Base-by-base conservation (phyloP, 2,329 filamentous ascomycete species). In the Fusarium solani-melongenae region DNA sequence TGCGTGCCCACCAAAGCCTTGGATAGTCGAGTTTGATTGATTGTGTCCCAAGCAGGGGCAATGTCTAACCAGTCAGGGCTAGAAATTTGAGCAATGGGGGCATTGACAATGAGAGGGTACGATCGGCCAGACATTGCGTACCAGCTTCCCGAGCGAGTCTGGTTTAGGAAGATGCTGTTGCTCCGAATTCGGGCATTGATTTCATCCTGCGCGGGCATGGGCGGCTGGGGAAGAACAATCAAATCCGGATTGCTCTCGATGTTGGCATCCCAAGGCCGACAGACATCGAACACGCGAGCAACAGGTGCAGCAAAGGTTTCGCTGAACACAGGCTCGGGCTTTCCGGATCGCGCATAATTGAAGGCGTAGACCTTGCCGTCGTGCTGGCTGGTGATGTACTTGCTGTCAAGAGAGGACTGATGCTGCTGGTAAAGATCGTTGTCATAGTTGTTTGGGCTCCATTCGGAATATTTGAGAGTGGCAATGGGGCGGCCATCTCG, bases 381-480 rank as follows among this genome's bases (percentile, higher is more conserved):
- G 77, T 95, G 93, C 76, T 92, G 91, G 74, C 92, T 94, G 74
- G 96, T 96, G 59, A 98, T 92, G 82, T 98, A 98, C 70, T 93
- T 93, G 75, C 93, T 92, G 81, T 98, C 95, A 80, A 95, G 92
- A 1, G 95, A 94, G 12, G 87, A 84, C 15, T 89, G 89, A 79
- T 98, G 96, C 79, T 98, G 94, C 58, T 90, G 90, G 77, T 94
- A 92, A 8, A 99, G 90, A 80, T 99, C 96, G 72, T 90, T 90
- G 82, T 99, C 96, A 69, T 92, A 93, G 67, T 93, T 97, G 82
- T 99, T 99, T 15, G 95, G 94, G 1, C 91, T 92, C 96, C 96
- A 99, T 81, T 99, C 96, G 12, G 94, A 93, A 80, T 97, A 99
- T 74, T 91, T 95, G 75, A 99, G 90, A 0, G 94, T 98, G 78